Evolutionary conservation across 768 basidiomycete genomes (phyloP).

Genomic region (Termitomyces sp.): DNA sequence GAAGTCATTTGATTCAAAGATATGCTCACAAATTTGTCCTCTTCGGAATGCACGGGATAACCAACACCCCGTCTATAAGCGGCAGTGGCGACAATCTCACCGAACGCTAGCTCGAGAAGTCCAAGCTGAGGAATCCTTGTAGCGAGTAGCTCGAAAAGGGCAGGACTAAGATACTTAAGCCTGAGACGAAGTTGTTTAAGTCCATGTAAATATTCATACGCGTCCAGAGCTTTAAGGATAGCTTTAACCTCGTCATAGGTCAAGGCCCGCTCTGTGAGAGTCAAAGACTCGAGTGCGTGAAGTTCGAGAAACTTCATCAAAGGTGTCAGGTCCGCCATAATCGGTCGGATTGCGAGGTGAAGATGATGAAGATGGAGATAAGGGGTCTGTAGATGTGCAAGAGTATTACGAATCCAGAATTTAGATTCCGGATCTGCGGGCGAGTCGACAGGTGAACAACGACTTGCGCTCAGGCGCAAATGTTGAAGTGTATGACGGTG

Average conservation of each 20-base stretch:
- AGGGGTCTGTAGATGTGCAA: conserved; percentile 26
- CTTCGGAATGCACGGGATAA: background rate
- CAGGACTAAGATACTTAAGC: conserved; percentile 23
- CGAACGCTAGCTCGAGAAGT: conserved; percentile 24
- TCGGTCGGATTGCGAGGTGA: conserved; percentile 38
- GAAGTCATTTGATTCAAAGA: background rate
- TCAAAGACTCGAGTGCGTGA: conserved; percentile 31
- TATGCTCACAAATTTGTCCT: conserved; percentile 15
- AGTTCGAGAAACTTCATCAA: conserved; percentile 29
- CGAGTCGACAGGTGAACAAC: conserved; percentile 22
- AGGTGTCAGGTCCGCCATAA: conserved; percentile 29
- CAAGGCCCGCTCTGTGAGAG: conserved; percentile 37
- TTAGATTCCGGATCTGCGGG: conserved; percentile 27
- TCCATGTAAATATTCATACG: conserved; percentile 4
- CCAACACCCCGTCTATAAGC: conserved; percentile 1
- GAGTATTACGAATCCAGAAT: conserved; percentile 42
- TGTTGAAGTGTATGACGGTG: conserved; percentile 35
- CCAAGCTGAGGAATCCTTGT: conserved; percentile 21
- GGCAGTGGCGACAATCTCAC: conserved; percentile 17
- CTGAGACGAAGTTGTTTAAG: conserved; percentile 22
- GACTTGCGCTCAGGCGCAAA: conserved; percentile 34
- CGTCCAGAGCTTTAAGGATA: conserved; percentile 25
- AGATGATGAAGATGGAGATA: conserved; percentile 33
- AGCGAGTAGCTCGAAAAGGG: conserved; percentile 25
- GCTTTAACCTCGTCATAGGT: conserved; percentile 27